Base-by-base conservation (phyloP, 2,329 filamentous ascomycete species). In the Neofusicoccum sp. region DNA sequence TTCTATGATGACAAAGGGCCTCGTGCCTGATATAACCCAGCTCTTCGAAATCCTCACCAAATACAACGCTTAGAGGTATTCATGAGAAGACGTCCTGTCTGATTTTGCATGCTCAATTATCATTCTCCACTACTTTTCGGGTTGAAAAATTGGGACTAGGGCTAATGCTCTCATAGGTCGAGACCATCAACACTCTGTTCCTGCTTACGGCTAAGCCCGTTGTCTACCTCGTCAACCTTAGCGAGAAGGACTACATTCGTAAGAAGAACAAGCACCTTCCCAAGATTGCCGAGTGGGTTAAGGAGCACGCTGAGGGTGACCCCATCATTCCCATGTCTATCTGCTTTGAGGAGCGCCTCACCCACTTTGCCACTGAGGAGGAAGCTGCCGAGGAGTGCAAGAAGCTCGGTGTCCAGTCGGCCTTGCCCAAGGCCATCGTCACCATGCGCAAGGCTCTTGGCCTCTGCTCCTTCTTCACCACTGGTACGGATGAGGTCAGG, bases 181-280 rank as follows among this genome's bases (percentile, higher is more conserved):
- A 99, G 81, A 88, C 93, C 70, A 98, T 99, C 81, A 99, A 99
- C 84, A 92, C 93, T 72, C 87, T 99, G 31, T 91, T 97, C 82
- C 89, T 99, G 64, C 87, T 99, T 65, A 93, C 93, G 41, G 95
- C 96, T 68, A 99, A 99, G 83, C 94, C 95, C 3, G 93, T 97
- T 64, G 94, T 99, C 69, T 98, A 92, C 82, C 85, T 99, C 47
- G 91, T 98, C 82, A 99, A 99, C 83, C 83, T 99, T 66, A 97
- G 92, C 67, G 96, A 99, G 83, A 93, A 88, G 80, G 95, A 99
- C 80, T 99, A 93, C 79, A 89, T 97, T 74, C 90, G 95, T 74
- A 95, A 98, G 84, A 99, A 98, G 90, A 99, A 99, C 87, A 99
- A 99, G 88, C 88, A 99, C 81, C 87, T 99, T 62, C 87, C 91